phyloP scores from a whole-genome alignment of 306 rosid genomes.

The Prunus kanzakura region DNA sequence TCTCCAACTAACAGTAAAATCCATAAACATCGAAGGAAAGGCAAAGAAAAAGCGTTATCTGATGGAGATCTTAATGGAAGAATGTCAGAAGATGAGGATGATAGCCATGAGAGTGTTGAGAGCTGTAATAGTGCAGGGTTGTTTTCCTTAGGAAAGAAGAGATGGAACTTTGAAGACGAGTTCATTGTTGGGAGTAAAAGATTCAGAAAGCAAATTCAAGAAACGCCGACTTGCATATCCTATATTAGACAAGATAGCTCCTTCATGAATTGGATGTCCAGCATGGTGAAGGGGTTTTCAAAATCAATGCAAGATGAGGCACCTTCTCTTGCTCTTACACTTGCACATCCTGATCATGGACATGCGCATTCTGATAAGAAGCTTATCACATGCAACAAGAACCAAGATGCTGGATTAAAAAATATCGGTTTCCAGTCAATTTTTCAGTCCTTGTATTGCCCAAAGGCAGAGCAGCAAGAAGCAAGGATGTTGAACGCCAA shows the following conservation, averaged over 20 bases:
- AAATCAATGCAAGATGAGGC: conserved; percentile 43
- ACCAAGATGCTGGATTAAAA: conserved; percentile 32
- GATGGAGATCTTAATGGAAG: conserved; percentile 38
- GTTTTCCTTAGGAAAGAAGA: conserved; percentile 42
- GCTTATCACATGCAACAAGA: conserved; percentile 31
- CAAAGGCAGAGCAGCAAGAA: conserved; percentile 40
- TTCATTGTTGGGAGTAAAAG: conserved; percentile 46
- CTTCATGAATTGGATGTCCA: conserved; percentile 81
- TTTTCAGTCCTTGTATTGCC: conserved; percentile 63
- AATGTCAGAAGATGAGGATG: conserved; percentile 43
- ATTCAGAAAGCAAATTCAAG: conserved; percentile 42
- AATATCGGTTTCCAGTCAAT: conserved; percentile 65
- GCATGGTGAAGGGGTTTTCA: conserved; percentile 63
- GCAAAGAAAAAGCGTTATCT: conserved; percentile 58
- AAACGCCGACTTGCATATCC: conserved; percentile 36
- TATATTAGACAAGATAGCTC: conserved; percentile 55
- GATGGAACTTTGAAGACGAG: conserved; percentile 53
- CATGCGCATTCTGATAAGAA: conserved; percentile 31
- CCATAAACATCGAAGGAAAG: conserved; percentile 35
- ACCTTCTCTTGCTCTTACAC: conserved; percentile 36
- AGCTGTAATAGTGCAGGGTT: conserved; percentile 51
- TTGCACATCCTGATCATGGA: conserved; percentile 33
- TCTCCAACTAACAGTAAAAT: conserved; percentile 47
- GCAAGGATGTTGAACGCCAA: conserved; percentile 16
- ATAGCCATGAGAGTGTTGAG: conserved; percentile 52